Base-by-base conservation (phyloP, 1,284 basidiomycete genomes). In the Sporisorium exsertum region DNA sequence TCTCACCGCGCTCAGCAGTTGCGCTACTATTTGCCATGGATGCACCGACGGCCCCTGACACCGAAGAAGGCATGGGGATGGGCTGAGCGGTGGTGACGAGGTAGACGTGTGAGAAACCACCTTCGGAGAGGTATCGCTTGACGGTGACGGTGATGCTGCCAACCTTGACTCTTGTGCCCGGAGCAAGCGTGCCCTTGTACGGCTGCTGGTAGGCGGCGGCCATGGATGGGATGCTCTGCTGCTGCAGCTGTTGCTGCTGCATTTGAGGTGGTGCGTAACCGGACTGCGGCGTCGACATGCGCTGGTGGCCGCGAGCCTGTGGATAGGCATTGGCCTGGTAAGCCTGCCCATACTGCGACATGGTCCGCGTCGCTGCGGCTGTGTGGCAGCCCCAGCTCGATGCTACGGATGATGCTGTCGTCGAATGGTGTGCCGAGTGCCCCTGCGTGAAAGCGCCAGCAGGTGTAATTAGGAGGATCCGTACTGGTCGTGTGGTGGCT, bases 41-140 rank as follows among this genome's bases (percentile, higher is more conserved):
- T 13, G 59, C 69, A 29, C 62, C 55, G 20, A 72, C 58, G 24
- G 63, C 40, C 35, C 77, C 62, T 33, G 64, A 68, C 43, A 78
- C 62, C 9, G 69, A 74, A 20, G 69, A 69, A 8, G 84, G 83
- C 64, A 79, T 72, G 2, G 82, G 82, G 52, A 99, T 92, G 2
- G 95, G 94, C 57, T 90, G 88, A 5, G 92, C 89, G 7, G 95
- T 95, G 62, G 91, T 90, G 61, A 97, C 95, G 66, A 99, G 91
- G 87, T 99, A 99, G 54, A 99, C 96, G 87, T 97, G 94, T 1
- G 97, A 96, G 86, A 98, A 99, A 18, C 97, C 97, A 87, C 95
- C 94, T 91, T 98, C 95, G 58, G 92, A 93, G 56, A 99, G 90
- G 88, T 97, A 99, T 81, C 92, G 88, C 80, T 94, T 91, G 57